Evolutionary conservation across 805 yeast species (phyloP), one percentile per base, ranked within the genome.

Genomic region (Sugiyamaella chiloensis): DNA sequence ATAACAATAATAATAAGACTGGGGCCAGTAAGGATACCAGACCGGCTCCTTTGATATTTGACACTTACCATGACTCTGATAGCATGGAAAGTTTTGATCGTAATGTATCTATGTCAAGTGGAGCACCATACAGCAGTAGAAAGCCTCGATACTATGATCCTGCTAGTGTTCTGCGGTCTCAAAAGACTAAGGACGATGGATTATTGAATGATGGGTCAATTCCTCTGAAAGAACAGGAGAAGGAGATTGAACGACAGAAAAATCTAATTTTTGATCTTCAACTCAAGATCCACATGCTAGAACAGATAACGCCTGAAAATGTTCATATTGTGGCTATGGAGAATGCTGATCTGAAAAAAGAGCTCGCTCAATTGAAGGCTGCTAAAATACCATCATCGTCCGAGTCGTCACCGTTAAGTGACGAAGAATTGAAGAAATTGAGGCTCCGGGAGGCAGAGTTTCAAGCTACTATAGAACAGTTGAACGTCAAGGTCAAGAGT

Each of bases 341-440:
- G 49, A 55, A 71, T 27, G 70, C 69, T 45, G 61, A 62, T n/a
- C 51, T 76, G 40, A 61, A 69, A 14, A 29, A 24, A 14, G 24
- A 40, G 16, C 19, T 40, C 8, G 47, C 26, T 6, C 39, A 39
- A 19, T 29, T 53, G 8, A 19, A 23, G 23, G 49, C 24, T 2
- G 52, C 55, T 20, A 59, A 55, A 30, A 59, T 58, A 37, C 32
- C 21, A 19, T 16, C 37, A 12, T 3, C 20, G 11, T 9, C 16
- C 19, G 37, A 16, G 21, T 7, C 29, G 11, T 7, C 7, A 8
- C 9, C 29, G 11, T 7, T 8, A 8, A 26, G 29, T 11, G 11
- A 11, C 11, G 14, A 19, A 12, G 37, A 34, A 19, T 19, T 34
- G 20, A 9, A 4, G 20, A 34, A 12, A 4, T 16, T 34, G 37